phyloP scores from a whole-genome alignment of 495 filamentous ascomycete genomes.

The Hyphodiscus hymeniophilus region DNA sequence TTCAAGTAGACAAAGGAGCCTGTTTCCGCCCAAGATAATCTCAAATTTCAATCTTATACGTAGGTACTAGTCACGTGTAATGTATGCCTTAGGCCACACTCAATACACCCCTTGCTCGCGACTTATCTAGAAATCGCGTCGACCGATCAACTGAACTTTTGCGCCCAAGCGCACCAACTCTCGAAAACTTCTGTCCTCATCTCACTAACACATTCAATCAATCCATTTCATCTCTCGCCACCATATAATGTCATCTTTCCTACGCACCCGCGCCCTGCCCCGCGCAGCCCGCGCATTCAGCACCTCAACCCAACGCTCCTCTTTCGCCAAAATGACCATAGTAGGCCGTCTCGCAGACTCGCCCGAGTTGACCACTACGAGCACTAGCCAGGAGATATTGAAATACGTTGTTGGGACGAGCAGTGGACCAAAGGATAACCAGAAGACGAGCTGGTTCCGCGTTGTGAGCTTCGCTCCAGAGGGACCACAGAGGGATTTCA shows the following conservation, averaged over 20 bases:
- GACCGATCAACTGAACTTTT: neutral
- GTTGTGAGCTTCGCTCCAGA: conserved; percentile 54
- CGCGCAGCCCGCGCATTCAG: conserved; percentile 17
- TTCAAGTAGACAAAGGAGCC: no score
- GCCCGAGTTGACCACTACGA: conserved; percentile 60
- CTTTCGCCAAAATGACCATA: conserved; percentile 46
- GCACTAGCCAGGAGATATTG: conserved; percentile 58
- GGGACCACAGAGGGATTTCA: conserved; percentile 53
- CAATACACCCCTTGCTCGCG: neutral
- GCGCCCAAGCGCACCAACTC: neutral
- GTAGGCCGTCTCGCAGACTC: conserved; percentile 64
- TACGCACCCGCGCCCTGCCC: conserved; percentile 12
- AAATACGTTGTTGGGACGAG: conserved; percentile 57
- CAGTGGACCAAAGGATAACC: conserved; percentile 49
- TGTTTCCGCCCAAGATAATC: no score
- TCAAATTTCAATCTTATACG: no score
- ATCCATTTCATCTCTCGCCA: neutral
- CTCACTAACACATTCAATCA: neutral
- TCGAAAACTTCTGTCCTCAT: neutral
- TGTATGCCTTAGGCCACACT: neutral
- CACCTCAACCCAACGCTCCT: conserved; percentile 8
- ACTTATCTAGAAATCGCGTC: no score
- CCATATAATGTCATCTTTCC: conserved; percentile 15
- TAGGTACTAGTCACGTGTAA: no score
- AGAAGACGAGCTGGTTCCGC: conserved; percentile 68